A percentile compares a stretch with the other conserved stretches of the same genome.
These are phyloP conservation scores for Colletotrichum sp. DNA, from an alignment of 2,329 filamentous ascomycete species.

Conservation along the genomic window DNA sequence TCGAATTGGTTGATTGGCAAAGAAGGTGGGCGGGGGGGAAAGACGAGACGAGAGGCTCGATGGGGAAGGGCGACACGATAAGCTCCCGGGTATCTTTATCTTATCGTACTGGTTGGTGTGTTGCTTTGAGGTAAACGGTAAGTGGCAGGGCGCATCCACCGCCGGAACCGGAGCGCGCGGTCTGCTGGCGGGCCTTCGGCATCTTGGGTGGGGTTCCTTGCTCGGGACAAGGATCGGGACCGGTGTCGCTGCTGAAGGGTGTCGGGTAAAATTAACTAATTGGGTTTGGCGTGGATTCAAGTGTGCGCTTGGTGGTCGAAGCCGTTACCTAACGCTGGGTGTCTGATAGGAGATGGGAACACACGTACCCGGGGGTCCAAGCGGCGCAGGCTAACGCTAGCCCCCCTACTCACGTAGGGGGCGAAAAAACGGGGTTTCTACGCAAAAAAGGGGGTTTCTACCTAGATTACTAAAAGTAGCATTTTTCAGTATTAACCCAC, in stretches of 20 bases:
- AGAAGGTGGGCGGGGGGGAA: neutral
- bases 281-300: neutral
- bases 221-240: conserved; percentile 1
- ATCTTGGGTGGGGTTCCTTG: neutral
- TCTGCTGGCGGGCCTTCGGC: neutral
- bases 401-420: no score
- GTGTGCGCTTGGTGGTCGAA: neutral
- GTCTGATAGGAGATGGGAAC: neutral
- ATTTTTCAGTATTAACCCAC: no score
- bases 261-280: neutral
- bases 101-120: conserved; percentile 3
- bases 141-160: neutral
- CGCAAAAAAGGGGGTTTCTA: no score
- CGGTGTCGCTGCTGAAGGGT: neutral
- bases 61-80: conserved; percentile 17
- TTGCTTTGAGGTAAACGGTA: neutral
- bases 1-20: neutral
- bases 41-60: conserved; percentile 8
- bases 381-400: no score
- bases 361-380: neutral
- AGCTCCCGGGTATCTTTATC: conserved; percentile 16
- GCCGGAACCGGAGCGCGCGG: conserved; percentile 4
- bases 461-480: no score
- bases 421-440: no score
- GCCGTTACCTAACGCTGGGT: neutral